Percentiles rank a stretch among this genome's conserved stretches.
phyloP scores from a whole-genome alignment of 768 basidiomycete genomes.

The Arthromyces matolae region DNA sequence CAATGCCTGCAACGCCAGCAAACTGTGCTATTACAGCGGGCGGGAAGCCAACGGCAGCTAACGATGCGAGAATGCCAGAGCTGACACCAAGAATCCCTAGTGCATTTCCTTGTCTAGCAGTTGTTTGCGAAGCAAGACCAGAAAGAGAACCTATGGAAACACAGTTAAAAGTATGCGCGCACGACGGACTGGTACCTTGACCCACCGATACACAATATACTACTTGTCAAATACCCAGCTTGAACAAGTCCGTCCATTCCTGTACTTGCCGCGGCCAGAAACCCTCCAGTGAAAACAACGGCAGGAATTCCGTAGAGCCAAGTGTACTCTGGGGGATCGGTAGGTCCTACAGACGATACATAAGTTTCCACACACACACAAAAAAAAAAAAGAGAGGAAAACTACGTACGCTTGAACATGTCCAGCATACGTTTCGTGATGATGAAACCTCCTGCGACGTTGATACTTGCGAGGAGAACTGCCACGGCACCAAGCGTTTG shows the following conservation, averaged over 20 bases:
- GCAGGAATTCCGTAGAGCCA: conserved; percentile 82
- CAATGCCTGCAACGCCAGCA: conserved; percentile 71
- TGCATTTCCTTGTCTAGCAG: conserved; percentile 83
- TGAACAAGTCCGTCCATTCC: conserved; percentile 86
- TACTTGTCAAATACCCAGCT: conserved; percentile 83
- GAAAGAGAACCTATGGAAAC: conserved; percentile 62
- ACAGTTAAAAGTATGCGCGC: conserved; percentile 1
- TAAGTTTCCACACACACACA: conserved; percentile 1
- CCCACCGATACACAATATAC: conserved; percentile 84
- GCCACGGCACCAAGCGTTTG: conserved; percentile 77
- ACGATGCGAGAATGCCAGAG: conserved; percentile 75
- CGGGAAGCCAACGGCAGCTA: conserved; percentile 81
- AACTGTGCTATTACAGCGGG: conserved; percentile 75
- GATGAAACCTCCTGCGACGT: conserved; percentile 85
- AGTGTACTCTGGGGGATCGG: conserved; percentile 85
- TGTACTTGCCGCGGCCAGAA: conserved; percentile 76
- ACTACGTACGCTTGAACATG: conserved; percentile 76
- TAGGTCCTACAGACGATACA: conserved; percentile 52
- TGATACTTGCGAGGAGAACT: conserved; percentile 84
- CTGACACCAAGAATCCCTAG: conserved; percentile 85
- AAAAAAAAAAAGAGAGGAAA: neutral
- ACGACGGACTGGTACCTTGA: too few species aligned
- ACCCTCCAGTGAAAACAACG: conserved; percentile 78
- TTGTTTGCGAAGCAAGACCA: conserved; percentile 73
- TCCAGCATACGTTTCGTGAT: conserved; percentile 91